A percentile compares a stretch with the other conserved stretches of the same genome.
Evolutionary conservation across 306 rosid genomes (phyloP).

Genomic region (Vigna mungo): DNA sequence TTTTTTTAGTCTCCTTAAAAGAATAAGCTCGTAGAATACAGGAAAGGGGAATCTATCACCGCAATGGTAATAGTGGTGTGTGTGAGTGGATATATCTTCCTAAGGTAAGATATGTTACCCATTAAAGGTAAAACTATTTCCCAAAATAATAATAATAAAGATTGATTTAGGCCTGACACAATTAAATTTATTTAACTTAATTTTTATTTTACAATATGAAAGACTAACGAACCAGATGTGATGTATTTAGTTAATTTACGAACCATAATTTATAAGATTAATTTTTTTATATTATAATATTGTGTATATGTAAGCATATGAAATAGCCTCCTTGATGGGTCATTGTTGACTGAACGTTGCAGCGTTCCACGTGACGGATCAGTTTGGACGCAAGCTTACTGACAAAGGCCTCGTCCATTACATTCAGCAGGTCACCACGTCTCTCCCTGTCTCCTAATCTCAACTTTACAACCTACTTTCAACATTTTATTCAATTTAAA

Average conservation of each 20-base stretch:
- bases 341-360: conserved; percentile 25
- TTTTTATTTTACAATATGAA: background rate
- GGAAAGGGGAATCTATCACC: no score
- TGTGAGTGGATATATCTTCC: no score
- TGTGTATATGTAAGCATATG: background rate
- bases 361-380: conserved; percentile 77
- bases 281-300: background rate
- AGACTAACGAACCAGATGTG: background rate
- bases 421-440: conserved; percentile 57
- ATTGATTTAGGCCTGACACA: no score
- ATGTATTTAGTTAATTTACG: no score
- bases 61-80: no score
- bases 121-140: no score
- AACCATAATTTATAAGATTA: background rate
- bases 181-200: background rate
- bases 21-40: no score
- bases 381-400: conserved; percentile 63
- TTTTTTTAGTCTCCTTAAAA: no score
- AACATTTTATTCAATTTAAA: no score
- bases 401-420: conserved; percentile 63
- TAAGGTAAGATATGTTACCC: no score
- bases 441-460: background rate
- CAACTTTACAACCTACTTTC: no score
- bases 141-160: no score
- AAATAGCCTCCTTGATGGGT: conserved; percentile 3